These are phyloP conservation scores for Ochetophila trinervis DNA, from an alignment of 306 rosid species.

Conservation along the genomic window DNA sequence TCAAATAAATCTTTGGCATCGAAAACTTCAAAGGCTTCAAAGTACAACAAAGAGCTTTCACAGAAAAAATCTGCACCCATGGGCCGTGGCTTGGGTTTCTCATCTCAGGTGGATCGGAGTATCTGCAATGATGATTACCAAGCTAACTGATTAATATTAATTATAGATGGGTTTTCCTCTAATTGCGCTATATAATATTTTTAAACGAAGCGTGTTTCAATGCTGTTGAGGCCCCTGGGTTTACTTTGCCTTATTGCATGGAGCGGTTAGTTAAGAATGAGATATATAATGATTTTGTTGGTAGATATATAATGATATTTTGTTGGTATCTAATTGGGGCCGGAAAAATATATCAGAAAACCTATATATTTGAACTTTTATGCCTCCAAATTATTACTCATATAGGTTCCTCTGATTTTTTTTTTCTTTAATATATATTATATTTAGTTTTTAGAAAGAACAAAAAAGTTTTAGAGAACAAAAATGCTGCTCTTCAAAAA, in stretches of 20 bases:
- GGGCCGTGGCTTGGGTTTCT: background rate
- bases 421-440: too few species aligned
- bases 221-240: background rate
- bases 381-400: background rate
- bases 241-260: background rate
- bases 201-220: background rate
- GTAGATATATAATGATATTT: background rate
- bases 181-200: background rate
- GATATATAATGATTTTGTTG: background rate
- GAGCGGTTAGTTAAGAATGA: background rate
- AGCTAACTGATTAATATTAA: background rate
- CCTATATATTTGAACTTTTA: background rate
- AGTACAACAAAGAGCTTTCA: background rate
- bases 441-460: too few species aligned
- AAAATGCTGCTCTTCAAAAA: too few species aligned
- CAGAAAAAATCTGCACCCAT: background rate
- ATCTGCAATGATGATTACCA: background rate
- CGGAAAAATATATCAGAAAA: background rate
- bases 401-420: too few species aligned
- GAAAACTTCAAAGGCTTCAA: constrained; percentile 15
- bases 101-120: background rate
- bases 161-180: background rate
- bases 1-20: background rate
- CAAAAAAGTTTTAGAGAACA: too few species aligned
- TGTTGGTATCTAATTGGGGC: background rate